Evolutionary conservation across 2,329 filamentous ascomycete genomes (phyloP).

Genomic region (Fusarium sp.): DNA sequence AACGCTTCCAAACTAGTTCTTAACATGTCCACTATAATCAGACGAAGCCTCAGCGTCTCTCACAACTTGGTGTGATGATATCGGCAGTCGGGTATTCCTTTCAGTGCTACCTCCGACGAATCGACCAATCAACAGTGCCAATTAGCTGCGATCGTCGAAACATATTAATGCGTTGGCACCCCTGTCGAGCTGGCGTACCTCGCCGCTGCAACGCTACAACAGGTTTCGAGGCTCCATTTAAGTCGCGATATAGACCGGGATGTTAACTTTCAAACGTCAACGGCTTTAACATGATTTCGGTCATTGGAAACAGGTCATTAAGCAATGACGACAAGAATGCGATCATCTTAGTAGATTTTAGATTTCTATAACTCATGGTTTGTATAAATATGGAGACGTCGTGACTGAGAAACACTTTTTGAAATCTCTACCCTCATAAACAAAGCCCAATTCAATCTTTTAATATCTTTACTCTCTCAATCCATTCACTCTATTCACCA

Average conservation of each 20-base stretch:
- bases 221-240: constrained; percentile 28
- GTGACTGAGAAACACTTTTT: not conserved
- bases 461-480: constrained; percentile 14
- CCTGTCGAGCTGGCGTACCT: constrained; percentile 35
- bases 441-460: not conserved
- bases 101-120: constrained; percentile 24
- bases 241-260: constrained; percentile 28
- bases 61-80: constrained; percentile 15
- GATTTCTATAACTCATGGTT: not conserved
- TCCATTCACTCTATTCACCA: constrained; percentile 25
- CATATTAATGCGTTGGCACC: constrained; percentile 30
- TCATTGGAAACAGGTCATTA: constrained; percentile 6
- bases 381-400: constrained; percentile 29
- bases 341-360: not conserved
- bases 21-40: not conserved
- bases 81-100: constrained; percentile 21
- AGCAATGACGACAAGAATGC: constrained; percentile 33
- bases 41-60: not conserved
- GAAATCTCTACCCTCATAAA: not conserved
- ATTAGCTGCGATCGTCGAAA: constrained; percentile 15
- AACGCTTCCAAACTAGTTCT: not conserved
- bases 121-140: constrained; percentile 12
- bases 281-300: constrained; percentile 8
- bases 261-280: constrained; percentile 28
- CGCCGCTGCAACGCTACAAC: constrained; percentile 36